Percentiles rank a stretch among this genome's conserved stretches.
Evolutionary conservation across 1,139 yeast species (phyloP).

Genomic region (Tardiomyces blankii): DNA sequence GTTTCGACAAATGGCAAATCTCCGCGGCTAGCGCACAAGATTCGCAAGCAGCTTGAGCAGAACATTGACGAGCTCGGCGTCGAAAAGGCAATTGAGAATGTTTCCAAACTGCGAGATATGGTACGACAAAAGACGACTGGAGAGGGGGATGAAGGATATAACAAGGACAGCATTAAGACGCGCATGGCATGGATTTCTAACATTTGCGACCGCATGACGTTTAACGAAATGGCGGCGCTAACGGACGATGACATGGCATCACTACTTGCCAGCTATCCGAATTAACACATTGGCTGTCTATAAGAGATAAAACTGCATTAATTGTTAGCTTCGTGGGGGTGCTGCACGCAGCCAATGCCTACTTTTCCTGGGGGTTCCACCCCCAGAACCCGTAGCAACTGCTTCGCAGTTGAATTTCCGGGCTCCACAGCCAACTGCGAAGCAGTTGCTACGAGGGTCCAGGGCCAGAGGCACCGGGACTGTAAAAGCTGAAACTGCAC

Average conservation of each 20-base stretch:
- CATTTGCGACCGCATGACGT: slow-evolving; percentile 49
- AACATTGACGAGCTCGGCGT: slow-evolving; percentile 27
- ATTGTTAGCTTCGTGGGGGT: too few species aligned
- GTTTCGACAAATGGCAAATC: slow-evolving; percentile 77
- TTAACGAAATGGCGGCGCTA: slow-evolving; percentile 45
- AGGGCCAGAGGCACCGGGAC: too few species aligned
- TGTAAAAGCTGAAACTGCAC: too few species aligned
- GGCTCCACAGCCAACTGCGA: too few species aligned
- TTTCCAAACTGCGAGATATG: slow-evolving; percentile 45
- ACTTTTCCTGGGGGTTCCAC: too few species aligned
- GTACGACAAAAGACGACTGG: slow-evolving; percentile 44
- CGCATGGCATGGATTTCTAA: slow-evolving; percentile 64
- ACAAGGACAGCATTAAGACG: slow-evolving; percentile 38
- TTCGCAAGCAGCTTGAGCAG: slow-evolving; percentile 47
- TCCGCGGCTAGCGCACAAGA: slow-evolving; percentile 59
- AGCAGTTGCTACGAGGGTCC: too few species aligned
- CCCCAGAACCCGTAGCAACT: too few species aligned
- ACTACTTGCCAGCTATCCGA: too few species aligned
- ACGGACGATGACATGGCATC: slow-evolving; percentile 8
- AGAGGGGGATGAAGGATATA: slow-evolving; percentile 33
- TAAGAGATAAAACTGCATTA: too few species aligned
- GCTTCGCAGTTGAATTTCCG: too few species aligned
- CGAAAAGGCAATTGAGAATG: slow-evolving; percentile 51
- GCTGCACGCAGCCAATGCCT: too few species aligned
- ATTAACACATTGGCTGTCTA: too few species aligned